phyloP scores from a whole-genome alignment of 139 green algal species.

The Microglena sp. region DNA sequence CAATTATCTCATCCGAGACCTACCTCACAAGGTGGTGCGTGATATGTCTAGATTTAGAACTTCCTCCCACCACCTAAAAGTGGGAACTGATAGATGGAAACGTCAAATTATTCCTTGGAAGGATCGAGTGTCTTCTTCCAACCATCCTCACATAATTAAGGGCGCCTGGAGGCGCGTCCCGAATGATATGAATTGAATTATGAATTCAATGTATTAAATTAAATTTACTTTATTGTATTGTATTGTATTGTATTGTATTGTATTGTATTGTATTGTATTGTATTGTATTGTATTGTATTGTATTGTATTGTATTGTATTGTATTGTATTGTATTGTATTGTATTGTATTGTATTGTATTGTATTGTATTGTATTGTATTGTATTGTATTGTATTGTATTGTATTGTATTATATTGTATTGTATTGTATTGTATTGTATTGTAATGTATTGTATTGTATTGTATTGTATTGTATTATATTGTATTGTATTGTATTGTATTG shows the following conservation, averaged over 20 bases:
- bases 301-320: slow-evolving; percentile 5
- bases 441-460: slow-evolving; percentile 4
- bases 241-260: slow-evolving; percentile 5
- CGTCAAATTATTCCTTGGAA: no score
- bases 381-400: slow-evolving; percentile 5
- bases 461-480: slow-evolving; percentile 4
- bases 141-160: no score
- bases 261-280: slow-evolving; percentile 5
- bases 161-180: no score
- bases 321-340: slow-evolving; percentile 5
- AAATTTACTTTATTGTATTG: slow-evolving; percentile 1
- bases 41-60: no score
- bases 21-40: no score
- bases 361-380: slow-evolving; percentile 5
- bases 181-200: no score
- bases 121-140: no score
- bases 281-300: slow-evolving; percentile 5
- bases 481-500: slow-evolving; percentile 5
- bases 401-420: slow-evolving; percentile 4
- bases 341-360: slow-evolving; percentile 5
- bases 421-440: slow-evolving; percentile 5
- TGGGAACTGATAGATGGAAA: no score
- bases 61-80: no score
- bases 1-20: no score
- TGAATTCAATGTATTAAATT: not conserved